These are phyloP conservation scores for Candida hungchunana DNA, from an alignment of 805 yeast species.

Conservation along the genomic window DNA sequence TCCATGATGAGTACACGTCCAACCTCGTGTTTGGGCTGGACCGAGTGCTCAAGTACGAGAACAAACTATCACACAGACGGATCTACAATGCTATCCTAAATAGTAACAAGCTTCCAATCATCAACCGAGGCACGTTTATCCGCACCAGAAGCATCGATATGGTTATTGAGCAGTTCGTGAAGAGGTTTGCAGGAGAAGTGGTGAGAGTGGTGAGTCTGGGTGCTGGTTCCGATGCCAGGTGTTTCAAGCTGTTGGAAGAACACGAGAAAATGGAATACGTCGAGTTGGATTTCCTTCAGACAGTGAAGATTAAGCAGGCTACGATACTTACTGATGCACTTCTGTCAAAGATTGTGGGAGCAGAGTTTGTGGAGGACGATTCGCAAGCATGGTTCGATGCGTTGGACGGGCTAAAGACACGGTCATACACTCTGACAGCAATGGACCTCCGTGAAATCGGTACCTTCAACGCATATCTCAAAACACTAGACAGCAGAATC, in stretches of 20 bases:
- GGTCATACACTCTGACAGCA: slow-evolving; percentile 29
- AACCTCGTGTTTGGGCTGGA: slow-evolving; percentile 20
- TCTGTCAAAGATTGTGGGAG: slow-evolving; percentile 14
- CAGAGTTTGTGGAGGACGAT: slow-evolving; percentile 3
- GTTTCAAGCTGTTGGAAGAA: slow-evolving; percentile 33
- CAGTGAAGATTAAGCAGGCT: slow-evolving; percentile 39
- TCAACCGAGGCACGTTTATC: slow-evolving; percentile 67
- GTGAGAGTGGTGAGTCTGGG: slow-evolving; percentile 64
- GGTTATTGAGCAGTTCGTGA: slow-evolving; percentile 40
- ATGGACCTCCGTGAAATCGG: slow-evolving; percentile 32
- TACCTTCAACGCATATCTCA: slow-evolving; percentile 27
- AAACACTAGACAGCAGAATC: slow-evolving; percentile 12
- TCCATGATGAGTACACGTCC: slow-evolving; percentile 33
- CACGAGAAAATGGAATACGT: slow-evolving; percentile 32
- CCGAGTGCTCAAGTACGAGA: slow-evolving; percentile 20
- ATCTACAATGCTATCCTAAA: slow-evolving; percentile 15
- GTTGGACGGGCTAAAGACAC: no score
- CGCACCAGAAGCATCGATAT: slow-evolving; percentile 51
- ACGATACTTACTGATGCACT: slow-evolving; percentile 12
- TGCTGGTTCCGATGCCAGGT: slow-evolving; percentile 62
- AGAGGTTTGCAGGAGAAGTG: slow-evolving; percentile 16
- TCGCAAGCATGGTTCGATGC: slow-evolving; percentile 26
- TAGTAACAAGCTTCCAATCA: slow-evolving; percentile 44
- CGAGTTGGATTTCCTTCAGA: slow-evolving; percentile 50
- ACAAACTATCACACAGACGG: slow-evolving; percentile 20